Percentiles rank a stretch among this genome's conserved stretches.
These are phyloP conservation scores for Vitis hybrid DNA, from an alignment of 177 flowering plant species.

Conservation along the genomic window DNA sequence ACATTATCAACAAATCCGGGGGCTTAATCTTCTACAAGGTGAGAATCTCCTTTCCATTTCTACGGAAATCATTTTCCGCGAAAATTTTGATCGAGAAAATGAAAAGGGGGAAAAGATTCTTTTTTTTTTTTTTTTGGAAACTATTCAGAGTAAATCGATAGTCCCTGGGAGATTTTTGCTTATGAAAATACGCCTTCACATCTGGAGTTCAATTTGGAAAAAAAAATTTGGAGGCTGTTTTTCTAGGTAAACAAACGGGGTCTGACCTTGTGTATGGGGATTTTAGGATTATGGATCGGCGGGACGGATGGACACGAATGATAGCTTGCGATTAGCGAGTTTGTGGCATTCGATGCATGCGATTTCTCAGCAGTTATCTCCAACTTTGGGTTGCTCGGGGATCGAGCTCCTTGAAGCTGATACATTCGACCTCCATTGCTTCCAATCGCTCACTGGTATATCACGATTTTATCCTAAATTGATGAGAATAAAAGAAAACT, in stretches of 20 bases:
- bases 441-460: constrained; percentile 89
- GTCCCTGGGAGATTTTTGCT: too few relatives aligned
- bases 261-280: background rate
- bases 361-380: constrained; percentile 92
- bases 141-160: too few relatives aligned
- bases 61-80: background rate
- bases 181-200: too few relatives aligned
- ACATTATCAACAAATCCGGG: constrained; percentile 95
- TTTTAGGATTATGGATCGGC: constrained; percentile 86
- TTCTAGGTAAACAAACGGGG: background rate
- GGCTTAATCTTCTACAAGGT: constrained; percentile 96
- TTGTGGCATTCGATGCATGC: constrained; percentile 99
- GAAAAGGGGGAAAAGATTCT: background rate
- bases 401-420: constrained; percentile 94
- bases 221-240: background rate
- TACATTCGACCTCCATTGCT: constrained; percentile 95
- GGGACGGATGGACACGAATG: constrained; percentile 95
- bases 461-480: background rate
- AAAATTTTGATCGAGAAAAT: background rate
- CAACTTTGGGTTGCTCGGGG: constrained; percentile 70
- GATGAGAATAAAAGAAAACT: too few relatives aligned
- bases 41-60: background rate
- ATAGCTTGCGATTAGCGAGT: constrained; percentile 88
- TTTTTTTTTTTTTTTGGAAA: background rate
- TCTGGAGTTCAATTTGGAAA: too few relatives aligned